Evolutionary conservation across 1,284 basidiomycete genomes (phyloP).

Genomic region (Vanrija sp.): DNA sequence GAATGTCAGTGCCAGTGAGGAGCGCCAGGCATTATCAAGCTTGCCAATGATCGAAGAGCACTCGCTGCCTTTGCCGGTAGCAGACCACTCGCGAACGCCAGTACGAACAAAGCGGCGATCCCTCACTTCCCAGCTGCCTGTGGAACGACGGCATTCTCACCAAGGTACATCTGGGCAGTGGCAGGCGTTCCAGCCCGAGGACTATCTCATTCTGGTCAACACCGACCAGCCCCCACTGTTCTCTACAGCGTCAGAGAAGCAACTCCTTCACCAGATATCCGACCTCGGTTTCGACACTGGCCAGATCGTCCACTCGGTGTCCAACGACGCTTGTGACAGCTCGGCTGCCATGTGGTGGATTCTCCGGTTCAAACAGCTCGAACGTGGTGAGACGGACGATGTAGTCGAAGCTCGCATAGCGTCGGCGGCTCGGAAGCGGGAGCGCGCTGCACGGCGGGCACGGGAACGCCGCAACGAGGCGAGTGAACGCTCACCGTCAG

Average conservation of each 20-base stretch:
- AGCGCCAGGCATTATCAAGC: slow-evolving; percentile 48
- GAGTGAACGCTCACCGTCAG: background rate
- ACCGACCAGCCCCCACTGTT: slow-evolving; percentile 75
- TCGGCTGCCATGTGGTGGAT: slow-evolving; percentile 96
- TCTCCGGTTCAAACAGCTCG: slow-evolving; percentile 66
- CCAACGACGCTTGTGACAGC: slow-evolving; percentile 87
- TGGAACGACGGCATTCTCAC: slow-evolving; percentile 47
- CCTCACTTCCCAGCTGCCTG: slow-evolving; percentile 68
- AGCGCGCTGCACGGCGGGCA: slow-evolving; percentile 32
- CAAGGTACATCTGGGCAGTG: slow-evolving; percentile 32
- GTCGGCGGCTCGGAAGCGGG: slow-evolving; percentile 25
- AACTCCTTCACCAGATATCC: slow-evolving; percentile 71
- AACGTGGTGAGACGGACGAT: slow-evolving; percentile 45
- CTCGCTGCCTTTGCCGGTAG: slow-evolving; percentile 40
- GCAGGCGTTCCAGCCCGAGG: slow-evolving; percentile 44
- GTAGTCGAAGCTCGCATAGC: slow-evolving; percentile 28
- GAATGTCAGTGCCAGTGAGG: slow-evolving; percentile 2
- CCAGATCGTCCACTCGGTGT: slow-evolving; percentile 89
- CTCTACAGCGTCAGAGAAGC: slow-evolving; percentile 74
- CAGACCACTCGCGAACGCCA: slow-evolving; percentile 69
- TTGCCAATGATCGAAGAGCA: slow-evolving; percentile 35
- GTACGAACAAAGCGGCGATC: slow-evolving; percentile 91
- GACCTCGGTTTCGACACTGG: slow-evolving; percentile 84
- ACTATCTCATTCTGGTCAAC: slow-evolving; percentile 68
- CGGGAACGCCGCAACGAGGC: slow-evolving; percentile 22